Conservation (phyloP, 768 basidiomycete species). For the Cystoderma amianthinum region DNA sequence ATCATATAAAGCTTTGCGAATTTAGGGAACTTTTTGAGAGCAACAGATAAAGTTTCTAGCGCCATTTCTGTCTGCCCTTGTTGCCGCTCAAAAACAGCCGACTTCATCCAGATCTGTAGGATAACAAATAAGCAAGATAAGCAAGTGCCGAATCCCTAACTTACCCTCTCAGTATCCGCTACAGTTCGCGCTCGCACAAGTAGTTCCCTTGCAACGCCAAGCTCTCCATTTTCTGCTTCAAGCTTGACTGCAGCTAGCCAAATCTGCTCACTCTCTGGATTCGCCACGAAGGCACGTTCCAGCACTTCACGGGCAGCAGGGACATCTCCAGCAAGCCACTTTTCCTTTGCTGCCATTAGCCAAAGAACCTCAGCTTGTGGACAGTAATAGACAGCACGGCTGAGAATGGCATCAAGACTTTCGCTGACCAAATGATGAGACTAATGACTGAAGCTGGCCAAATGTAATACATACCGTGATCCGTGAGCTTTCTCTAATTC, state of each 20-base stretch:
- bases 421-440: conserved; percentile 37
- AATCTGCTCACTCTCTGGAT: conserved; percentile 95
- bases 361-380: conserved; percentile 95
- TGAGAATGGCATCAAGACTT: conserved; percentile 75
- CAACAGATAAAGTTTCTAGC: conserved; percentile 65
- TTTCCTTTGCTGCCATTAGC: conserved; percentile 98
- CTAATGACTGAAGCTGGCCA: conserved; percentile 1
- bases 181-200: conserved; percentile 85
- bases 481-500: conserved; percentile 92
- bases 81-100: conserved; percentile 90
- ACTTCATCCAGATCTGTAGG: conserved; percentile 97
- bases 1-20: conserved; percentile 96
- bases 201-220: conserved; percentile 79
- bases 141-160: conserved; percentile 15
- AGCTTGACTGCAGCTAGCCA: conserved; percentile 98
- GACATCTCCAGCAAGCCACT: conserved; percentile 87
- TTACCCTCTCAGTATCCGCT: conserved; percentile 85
- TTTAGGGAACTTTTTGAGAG: conserved; percentile 78
- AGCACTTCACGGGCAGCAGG: conserved; percentile 87
- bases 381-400: conserved; percentile 80
- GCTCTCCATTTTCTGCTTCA: conserved; percentile 92
- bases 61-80: conserved; percentile 72
- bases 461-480: conserved; percentile 40
- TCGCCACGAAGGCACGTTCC: conserved; percentile 85
- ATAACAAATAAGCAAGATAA: conserved; percentile 6